Percentiles rank a stretch among this genome's conserved stretches.
Conservation (phyloP, 495 filamentous ascomycete species). For the Penicillium daleae region DNA sequence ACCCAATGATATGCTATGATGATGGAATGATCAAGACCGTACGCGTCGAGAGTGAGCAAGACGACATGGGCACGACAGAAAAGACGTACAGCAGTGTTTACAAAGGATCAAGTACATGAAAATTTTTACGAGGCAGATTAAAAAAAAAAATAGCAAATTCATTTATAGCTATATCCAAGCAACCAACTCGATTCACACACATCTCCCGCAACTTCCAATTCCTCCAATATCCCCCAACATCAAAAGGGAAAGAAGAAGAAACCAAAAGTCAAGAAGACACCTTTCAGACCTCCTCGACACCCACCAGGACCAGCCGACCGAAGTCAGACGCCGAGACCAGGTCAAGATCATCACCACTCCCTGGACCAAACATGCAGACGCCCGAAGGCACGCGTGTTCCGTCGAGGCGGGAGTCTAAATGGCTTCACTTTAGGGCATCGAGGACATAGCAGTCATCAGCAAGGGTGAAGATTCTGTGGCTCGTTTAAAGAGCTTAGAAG, state of each 20-base stretch:
- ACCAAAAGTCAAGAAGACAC: constrained; percentile 44
- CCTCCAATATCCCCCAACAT: constrained; percentile 19
- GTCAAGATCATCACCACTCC: constrained; percentile 77
- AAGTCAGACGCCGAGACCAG: constrained; percentile 62
- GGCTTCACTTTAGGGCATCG: constrained; percentile 73
- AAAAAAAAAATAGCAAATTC: neutral
- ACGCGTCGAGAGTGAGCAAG: no score
- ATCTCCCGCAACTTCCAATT: neutral
- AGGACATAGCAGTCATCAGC: constrained; percentile 71
- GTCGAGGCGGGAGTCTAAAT: constrained; percentile 61
- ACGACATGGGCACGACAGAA: no score
- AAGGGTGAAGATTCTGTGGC: constrained; percentile 77
- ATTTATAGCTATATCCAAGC: neutral
- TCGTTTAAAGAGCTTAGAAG: constrained; percentile 78
- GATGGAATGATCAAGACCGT: neutral
- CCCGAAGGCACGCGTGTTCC: constrained; percentile 33
- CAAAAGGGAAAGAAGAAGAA: constrained; percentile 26
- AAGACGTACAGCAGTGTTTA: neutral
- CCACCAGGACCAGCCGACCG: constrained; percentile 66
- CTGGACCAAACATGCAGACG: constrained; percentile 48
- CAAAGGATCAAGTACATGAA: neutral
- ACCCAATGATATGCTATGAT: neutral
- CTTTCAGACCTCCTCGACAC: constrained; percentile 75
- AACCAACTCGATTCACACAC: neutral
- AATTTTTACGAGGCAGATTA: no score